These are phyloP conservation scores for Pseudogymnoascus sp. DNA, from an alignment of 2,329 filamentous ascomycete genomes.

Conservation along the genomic window DNA sequence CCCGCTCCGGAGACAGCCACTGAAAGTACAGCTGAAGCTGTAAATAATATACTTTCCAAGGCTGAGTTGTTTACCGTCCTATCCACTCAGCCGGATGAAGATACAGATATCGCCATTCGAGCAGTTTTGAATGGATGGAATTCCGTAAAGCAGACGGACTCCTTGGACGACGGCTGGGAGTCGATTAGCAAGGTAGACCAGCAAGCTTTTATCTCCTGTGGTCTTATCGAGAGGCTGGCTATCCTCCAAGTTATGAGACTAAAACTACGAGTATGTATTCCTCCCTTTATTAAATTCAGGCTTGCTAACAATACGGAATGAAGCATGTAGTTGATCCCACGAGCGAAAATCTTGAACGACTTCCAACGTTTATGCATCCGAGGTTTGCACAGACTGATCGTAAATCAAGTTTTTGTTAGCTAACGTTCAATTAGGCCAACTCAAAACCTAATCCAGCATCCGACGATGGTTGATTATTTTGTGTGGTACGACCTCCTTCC, in stretches of 20 bases:
- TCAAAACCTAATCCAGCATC: background rate
- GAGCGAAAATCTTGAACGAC: background rate
- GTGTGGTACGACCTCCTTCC: background rate
- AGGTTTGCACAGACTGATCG: background rate
- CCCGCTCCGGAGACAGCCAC: background rate
- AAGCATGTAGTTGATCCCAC: constrained; percentile 4
- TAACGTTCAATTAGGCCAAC: background rate
- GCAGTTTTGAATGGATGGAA: constrained; percentile 2
- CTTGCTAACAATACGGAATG: background rate
- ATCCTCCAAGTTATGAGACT: background rate
- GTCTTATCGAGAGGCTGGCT: background rate
- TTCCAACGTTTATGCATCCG: background rate
- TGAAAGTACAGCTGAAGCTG: background rate
- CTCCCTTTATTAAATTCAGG: background rate
- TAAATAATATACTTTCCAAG: background rate
- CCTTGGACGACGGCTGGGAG: background rate
- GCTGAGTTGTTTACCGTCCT: background rate
- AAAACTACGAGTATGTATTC: background rate
- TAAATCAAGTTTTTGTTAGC: background rate
- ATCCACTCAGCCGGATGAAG: background rate
- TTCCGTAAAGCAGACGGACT: background rate
- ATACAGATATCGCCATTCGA: background rate
- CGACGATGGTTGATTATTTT: background rate
- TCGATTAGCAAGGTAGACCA: background rate
- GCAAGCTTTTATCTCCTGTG: background rate